phyloP scores from a whole-genome alignment of 2,329 filamentous ascomycete species.

The Fusarium palustre region DNA sequence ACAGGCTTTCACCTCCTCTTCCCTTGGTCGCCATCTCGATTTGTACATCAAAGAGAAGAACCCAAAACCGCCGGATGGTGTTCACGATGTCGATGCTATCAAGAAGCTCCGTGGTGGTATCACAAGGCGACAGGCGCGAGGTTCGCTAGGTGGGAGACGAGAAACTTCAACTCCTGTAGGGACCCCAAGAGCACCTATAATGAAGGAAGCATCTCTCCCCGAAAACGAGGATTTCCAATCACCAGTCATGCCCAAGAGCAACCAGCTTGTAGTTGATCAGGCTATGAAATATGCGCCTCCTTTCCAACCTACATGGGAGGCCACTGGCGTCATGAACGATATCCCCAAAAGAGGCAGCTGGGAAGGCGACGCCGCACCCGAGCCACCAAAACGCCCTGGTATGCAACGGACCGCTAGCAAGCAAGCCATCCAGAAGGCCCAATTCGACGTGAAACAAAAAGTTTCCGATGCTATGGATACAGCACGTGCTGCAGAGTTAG shows the following conservation, averaged over 20 bases:
- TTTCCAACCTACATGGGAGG: constrained; percentile 76
- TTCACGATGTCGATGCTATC: constrained; percentile 93
- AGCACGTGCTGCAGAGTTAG: constrained; percentile 85
- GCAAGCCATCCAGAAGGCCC: constrained; percentile 67
- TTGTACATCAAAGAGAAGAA: constrained; percentile 95
- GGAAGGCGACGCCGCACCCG: constrained; percentile 52
- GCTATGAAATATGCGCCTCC: constrained; percentile 65
- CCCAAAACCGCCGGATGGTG: constrained; percentile 84
- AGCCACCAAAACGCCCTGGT: constrained; percentile 52
- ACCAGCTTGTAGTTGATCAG: constrained; percentile 58
- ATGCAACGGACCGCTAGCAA: constrained; percentile 61
- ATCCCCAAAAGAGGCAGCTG: constrained; percentile 61
- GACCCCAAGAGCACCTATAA: constrained; percentile 59
- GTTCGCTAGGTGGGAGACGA: constrained; percentile 66
- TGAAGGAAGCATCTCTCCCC: constrained; percentile 55
- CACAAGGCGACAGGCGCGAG: constrained; percentile 84
- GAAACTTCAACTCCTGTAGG: constrained; percentile 70
- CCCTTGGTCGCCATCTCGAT: constrained; percentile 91
- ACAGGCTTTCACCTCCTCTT: constrained; percentile 92
- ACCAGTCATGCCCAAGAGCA: constrained; percentile 57
- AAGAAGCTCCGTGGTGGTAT: constrained; percentile 84
- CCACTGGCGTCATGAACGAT: constrained; percentile 82
- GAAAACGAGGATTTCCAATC: constrained; percentile 55
- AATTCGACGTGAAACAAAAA: constrained; percentile 72
- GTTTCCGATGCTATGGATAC: constrained; percentile 79